Conservation (phyloP, 108 stramenopile species). For the Cyclotella baltica region DNA sequence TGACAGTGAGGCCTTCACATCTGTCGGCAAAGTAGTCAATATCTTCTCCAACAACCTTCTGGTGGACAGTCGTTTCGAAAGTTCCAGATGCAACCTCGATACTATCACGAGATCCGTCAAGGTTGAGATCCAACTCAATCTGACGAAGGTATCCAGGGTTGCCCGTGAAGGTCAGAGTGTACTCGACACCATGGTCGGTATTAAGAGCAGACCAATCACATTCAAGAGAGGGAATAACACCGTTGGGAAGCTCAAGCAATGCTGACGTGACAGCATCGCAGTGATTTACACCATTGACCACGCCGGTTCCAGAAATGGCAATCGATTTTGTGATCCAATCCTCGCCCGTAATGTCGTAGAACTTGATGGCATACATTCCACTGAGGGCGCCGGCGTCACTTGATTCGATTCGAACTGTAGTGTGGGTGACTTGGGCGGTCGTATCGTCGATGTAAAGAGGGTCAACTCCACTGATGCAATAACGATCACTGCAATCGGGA, state of each 20-base stretch:
- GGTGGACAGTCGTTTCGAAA: conserved; percentile 38
- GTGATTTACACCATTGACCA: conserved; percentile 24
- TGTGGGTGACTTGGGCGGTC: conserved; percentile 58
- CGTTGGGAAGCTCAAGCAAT: conserved; percentile 65
- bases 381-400: conserved; percentile 43
- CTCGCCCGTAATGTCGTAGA: conserved; percentile 73
- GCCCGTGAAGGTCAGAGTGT: conserved; percentile 52
- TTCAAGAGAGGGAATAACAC: conserved; percentile 57
- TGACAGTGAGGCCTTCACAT: conserved; percentile 64
- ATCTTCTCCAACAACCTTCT: conserved; percentile 65
- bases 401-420: conserved; percentile 57
- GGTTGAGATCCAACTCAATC: conserved; percentile 54
- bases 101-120: conserved; percentile 60
- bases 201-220: conserved; percentile 47
- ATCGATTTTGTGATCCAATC: conserved; percentile 73
- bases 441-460: conserved; percentile 78
- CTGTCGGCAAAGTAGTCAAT: conserved; percentile 62
- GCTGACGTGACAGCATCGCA: conserved; percentile 61
- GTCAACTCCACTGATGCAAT: conserved; percentile 74
- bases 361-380: conserved; percentile 69
- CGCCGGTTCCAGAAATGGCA: conserved; percentile 40
- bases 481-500: conserved; percentile 60
- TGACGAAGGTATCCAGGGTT: conserved; percentile 62
- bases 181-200: conserved; percentile 43
- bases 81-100: conserved; percentile 41